Base-by-base conservation (phyloP, 129 eudicot genomes). In the Chrysanthemum seticuspe region DNA sequence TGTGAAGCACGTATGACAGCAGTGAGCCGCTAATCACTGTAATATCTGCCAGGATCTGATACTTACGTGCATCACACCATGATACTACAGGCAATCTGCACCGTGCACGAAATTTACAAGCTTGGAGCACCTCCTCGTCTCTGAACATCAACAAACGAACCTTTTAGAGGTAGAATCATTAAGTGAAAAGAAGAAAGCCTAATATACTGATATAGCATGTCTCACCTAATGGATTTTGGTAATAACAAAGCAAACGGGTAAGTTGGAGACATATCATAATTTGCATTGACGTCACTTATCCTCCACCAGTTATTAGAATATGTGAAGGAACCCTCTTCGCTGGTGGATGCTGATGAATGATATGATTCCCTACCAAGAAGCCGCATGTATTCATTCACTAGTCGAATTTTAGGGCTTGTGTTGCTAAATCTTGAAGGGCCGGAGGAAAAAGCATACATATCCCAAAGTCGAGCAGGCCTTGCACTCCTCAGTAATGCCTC, bases 61-160 rank as follows among this genome's bases (percentile, higher is more conserved):
- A 51, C 85, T 65, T 81, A 95, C 99, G 87, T 66, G 86, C 83
- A 72, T 90, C 78, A 81, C 96, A 87, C 96, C 99, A 95, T 67
- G 97, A 83, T 66, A 95, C 86, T 61, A 74, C 91, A 79, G 99
- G 99, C 78, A 95, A 83, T 68, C 99, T 85, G 78, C 87, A 81
- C 54, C 99, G 84, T 59, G 99, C 97, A 81, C 99, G 97, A 58
- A 95, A 95, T n/a, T 86, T 83, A 77, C 91, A 88, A 74, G 99
- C 97, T 82, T 95, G 99, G 14, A 72, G 87, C 72, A 95, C 87
- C 74, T 95, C 97, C 70, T 76, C 96, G 79, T 95, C 97, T 78
- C 99, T 95, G 68, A 68, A 72, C 47, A 87, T 63, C 53, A 76
- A 83, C 63, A 70, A 29, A 52, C 55, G 10, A 21, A 8, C 34